Base-by-base conservation (phyloP, 306 rosid genomes). In the Pterocarpus santalinus region DNA sequence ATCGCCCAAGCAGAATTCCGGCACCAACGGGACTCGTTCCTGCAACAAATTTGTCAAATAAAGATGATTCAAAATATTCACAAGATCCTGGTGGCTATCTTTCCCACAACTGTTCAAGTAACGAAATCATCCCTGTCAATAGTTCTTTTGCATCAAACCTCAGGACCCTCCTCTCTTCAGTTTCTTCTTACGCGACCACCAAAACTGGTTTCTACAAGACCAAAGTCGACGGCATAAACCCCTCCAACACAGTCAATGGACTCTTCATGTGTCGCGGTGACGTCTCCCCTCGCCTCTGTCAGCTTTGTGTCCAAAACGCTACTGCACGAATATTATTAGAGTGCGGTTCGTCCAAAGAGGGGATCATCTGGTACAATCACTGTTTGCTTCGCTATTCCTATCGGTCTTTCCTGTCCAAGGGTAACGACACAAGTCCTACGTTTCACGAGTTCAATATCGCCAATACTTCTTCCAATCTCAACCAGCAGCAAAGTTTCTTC, bases 181-280 rank as follows among this genome's bases (percentile, higher is more conserved):
- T 80, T 53, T 72, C 79, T 52, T 80, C 84, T 35, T 9, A 72
- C 1, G 57, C 69, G 62, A 32, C 69, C 33, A n/a, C 2, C 58
- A 80, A 30, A 36, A 38, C 36, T 57, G 68, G 51, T 5, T 73
- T 72, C 74, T 72, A 17, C 57, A 80, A 72, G 28, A 28, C 60
- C 35, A 65, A 61, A 5, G 13, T 13, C 16, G 17, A 35, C 34
- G 55, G 60, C 30, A 15, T 1, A 6, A 28, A 17, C 36, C 49
- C 36, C 17, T 53, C 77, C 8, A 38, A 73, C 64, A 65, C 15
- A 3, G 17, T 81, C 33, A 65, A 47, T 3, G 87, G 87, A 2
- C 73, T 84, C 32, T 84, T 84, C 65, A 60, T 76, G 77, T 82
- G 85, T 28, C 56, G 72, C 1, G 78, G 81, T 1, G 67, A 82